These are phyloP conservation scores for Artemisia princeps DNA, from an alignment of 140 eudicot species.

Conservation along the genomic window DNA sequence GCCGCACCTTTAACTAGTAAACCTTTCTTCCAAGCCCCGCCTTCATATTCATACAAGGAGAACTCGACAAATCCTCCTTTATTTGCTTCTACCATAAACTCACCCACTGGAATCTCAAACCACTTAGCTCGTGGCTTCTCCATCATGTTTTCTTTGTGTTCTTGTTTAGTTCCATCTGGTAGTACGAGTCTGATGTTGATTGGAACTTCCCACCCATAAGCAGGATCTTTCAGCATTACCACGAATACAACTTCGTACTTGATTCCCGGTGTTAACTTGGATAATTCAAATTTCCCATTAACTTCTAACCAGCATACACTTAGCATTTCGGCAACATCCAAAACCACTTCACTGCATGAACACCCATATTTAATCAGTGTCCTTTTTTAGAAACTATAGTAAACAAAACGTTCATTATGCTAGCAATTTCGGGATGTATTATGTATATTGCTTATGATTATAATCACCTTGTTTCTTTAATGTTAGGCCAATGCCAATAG, in stretches of 20 bases:
- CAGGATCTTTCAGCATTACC: slow-evolving; percentile 58
- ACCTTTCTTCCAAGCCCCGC: slow-evolving; percentile 80
- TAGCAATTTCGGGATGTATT: not conserved
- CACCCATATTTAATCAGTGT: slow-evolving; percentile 2
- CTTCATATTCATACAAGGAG: slow-evolving; percentile 58
- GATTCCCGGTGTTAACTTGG: slow-evolving; percentile 50
- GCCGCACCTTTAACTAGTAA: slow-evolving; percentile 55
- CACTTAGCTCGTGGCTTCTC: slow-evolving; percentile 58
- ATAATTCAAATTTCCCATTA: slow-evolving; percentile 52
- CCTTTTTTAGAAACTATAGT: not conserved
- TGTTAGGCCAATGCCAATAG: slow-evolving; percentile 59
- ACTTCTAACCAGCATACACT: slow-evolving; percentile 83
- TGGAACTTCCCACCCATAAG: slow-evolving; percentile 76
- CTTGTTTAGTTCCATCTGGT: slow-evolving; percentile 51
- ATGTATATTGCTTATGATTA: slow-evolving; percentile 7
- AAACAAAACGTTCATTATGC: not conserved
- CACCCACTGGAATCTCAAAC: slow-evolving; percentile 64
- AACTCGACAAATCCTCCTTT: slow-evolving; percentile 54
- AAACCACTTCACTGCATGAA: slow-evolving; percentile 44
- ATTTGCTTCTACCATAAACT: slow-evolving; percentile 35
- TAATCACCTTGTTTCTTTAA: slow-evolving; percentile 51
- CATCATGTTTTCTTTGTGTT: slow-evolving; percentile 44
- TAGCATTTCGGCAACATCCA: slow-evolving; percentile 52
- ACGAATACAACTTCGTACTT: slow-evolving; percentile 50
- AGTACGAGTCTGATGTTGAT: slow-evolving; percentile 56